Base-by-base conservation (phyloP, 176 grass and related monocot genomes). In the Aegilops tauschii region DNA sequence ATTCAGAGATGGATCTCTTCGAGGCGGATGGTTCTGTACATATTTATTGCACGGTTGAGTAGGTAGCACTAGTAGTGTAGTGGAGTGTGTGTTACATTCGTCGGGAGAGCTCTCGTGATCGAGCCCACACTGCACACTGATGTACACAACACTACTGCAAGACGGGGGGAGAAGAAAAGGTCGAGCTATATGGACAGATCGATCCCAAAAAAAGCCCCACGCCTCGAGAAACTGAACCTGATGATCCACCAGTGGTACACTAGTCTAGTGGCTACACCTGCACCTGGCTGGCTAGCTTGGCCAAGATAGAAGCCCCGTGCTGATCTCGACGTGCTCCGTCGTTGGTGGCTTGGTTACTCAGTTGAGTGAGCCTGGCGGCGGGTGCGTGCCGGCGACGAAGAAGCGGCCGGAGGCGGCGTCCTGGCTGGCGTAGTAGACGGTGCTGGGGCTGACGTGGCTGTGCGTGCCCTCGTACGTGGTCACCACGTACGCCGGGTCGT, bases 391-490 rank as follows among this genome's bases (percentile, higher is more conserved):
- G 65, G 97, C 94, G 84, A 99, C 94, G 84, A 93, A 99, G 84
- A 93, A 99, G 28, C 89, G 85, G 36, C 97, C 97, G 52, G 97
- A 96, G 27, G 82, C 85, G 85, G 87, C 89, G 90, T 99, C 97
- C 81, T 99, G 92, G 80, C 76, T 97, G 56, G 97, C 87, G 90
- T 99, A 99, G 87, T 97, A 99, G n/a, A 97, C 92, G 27, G 92
- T 88, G 72, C 92, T 88, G 17, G 97, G 97, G 86, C 94, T 99
- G 44, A 93, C 92, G 90, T 99, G 97, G 87, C 86, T 99, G 87
- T 96, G 97, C 86, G 72, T 85, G 37, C 97, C 97, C 34, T 99
- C 97, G 83, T 99, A 99, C 29, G 94, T 99, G 11, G 94, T 99
- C 70, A 99, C 93, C 89, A 99, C 97, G 69, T 92, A 99, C 77